phyloP scores from a whole-genome alignment of 1,284 basidiomycete species.

The Cutaneotrichosporon sp. region DNA sequence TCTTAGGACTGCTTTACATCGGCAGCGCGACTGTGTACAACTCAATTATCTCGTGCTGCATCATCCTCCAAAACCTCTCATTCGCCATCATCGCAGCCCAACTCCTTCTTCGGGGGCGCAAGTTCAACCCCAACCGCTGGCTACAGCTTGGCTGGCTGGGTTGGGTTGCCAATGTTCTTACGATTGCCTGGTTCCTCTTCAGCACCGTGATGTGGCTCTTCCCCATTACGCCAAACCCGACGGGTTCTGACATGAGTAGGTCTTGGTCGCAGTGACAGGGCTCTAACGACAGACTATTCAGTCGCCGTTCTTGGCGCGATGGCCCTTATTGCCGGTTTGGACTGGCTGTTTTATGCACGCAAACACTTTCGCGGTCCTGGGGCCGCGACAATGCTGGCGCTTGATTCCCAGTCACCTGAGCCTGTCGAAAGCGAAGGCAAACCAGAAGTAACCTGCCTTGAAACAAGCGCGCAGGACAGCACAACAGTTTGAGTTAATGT shows the following conservation, averaged over 20 bases:
- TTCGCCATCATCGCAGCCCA: constrained; percentile 6
- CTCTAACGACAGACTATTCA: constrained; percentile 11
- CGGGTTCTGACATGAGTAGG: constrained; percentile 14
- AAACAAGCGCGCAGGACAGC: no score
- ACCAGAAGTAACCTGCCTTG: no score
- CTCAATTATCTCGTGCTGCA: constrained; percentile 14
- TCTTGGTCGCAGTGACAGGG: background rate
- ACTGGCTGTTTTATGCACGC: constrained; percentile 15
- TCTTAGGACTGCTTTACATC: constrained; percentile 17
- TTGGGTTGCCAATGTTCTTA: constrained; percentile 10
- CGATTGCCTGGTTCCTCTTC: constrained; percentile 8
- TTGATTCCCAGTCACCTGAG: constrained; percentile 2
- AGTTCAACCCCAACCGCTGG: constrained; percentile 13
- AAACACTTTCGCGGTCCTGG: constrained; percentile 13
- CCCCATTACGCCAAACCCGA: constrained; percentile 10
- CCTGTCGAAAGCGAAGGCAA: background rate
- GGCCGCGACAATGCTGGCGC: constrained; percentile 5
- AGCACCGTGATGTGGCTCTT: constrained; percentile 17
- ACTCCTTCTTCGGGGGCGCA: constrained; percentile 8
- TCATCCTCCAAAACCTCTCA: constrained; percentile 15
- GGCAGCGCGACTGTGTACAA: constrained; percentile 16
- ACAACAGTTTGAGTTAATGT: no score
- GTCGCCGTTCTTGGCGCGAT: constrained; percentile 13
- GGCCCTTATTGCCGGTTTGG: constrained; percentile 8
- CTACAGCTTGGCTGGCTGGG: constrained; percentile 10